Evolutionary conservation across 345 rosid genomes (phyloP), one percentile per base, ranked within the genome.

Genomic region (Anastatica hierochuntica): DNA sequence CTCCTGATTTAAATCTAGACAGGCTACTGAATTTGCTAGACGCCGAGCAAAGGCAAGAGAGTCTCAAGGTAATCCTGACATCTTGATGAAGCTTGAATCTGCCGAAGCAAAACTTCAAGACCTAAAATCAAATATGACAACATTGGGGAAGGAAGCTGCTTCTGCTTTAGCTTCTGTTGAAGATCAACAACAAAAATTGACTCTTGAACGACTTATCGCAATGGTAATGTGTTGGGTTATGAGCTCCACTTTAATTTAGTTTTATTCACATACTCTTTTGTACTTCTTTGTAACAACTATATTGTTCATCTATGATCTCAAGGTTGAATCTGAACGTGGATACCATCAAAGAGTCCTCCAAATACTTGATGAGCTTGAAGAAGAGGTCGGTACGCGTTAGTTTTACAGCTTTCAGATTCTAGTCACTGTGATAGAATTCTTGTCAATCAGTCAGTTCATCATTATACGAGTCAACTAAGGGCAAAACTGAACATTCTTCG

Each of bases 101-200:
- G 88, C 94, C 16, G 98, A 90, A 62, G 51, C 81, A 27, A 90
- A 84, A 75, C 79, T 88, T 65, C 88, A 81, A 10, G 98, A 90
- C 65, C 77, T 90, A n/a, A 90, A 83, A 64, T 65, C 85, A 40
- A 88, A 88, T 78, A 81, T 85, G 89, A 68, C 74, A 33, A 71
- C 67, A 39, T 24, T 90, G 72, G 98, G 98, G 54, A 88, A 88
- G 64, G 98, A 87, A 81, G 98, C 98, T n/a, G 73, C 72, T 31
- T 79, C 95, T 47, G 90, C 98, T 53, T 82, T 90, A 88, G 76
- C 98, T 30, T 85, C 95, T 36, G 96, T 90, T 62, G 95, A 90
- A 79, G 88, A 85, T 74, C 98, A 84, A 60, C 98, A 90, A 67
- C 98, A 90, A 69, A 82, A 88, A 54, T 67, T 88, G 71, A 90